These are phyloP conservation scores for Macrophomina tecta DNA, from an alignment of 2,329 filamentous ascomycete species.

Conservation along the genomic window DNA sequence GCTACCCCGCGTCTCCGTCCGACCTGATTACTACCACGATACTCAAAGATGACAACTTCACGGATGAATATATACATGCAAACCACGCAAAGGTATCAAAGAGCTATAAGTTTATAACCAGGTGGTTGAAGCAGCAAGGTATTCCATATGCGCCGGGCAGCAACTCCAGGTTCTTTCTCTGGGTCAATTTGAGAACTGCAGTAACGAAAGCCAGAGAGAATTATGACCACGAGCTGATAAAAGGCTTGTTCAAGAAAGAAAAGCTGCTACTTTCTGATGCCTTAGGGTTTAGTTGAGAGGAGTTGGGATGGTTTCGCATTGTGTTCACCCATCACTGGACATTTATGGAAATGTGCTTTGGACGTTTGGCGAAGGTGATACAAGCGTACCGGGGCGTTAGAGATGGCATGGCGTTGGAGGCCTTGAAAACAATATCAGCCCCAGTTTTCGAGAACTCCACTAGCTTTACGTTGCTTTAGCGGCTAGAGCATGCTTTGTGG, in stretches of 20 bases:
- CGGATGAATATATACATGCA: slow-evolving; percentile 32
- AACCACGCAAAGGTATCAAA: slow-evolving; percentile 33
- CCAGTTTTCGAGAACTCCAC: too few relatives aligned
- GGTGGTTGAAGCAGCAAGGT: slow-evolving; percentile 35
- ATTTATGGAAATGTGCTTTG: slow-evolving; percentile 44
- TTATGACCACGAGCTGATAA: slow-evolving; percentile 40
- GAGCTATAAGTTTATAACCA: slow-evolving; percentile 30
- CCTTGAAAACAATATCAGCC: too few relatives aligned
- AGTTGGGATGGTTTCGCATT: slow-evolving; percentile 52
- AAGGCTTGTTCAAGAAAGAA: slow-evolving; percentile 44
- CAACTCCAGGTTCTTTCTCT: slow-evolving; percentile 56
- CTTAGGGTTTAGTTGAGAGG: slow-evolving; percentile 44
- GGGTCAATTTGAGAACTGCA: slow-evolving; percentile 44
- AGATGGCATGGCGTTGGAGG: too few relatives aligned
- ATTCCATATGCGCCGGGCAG: slow-evolving; percentile 47
- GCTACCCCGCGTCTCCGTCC: slow-evolving; percentile 35
- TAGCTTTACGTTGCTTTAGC: too few relatives aligned
- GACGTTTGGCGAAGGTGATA: slow-evolving; percentile 34
- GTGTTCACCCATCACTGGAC: slow-evolving; percentile 46
- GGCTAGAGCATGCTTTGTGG: too few relatives aligned
- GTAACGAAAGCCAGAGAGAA: background rate
- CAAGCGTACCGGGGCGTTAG: too few relatives aligned
- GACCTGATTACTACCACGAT: slow-evolving; percentile 39
- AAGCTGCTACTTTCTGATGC: slow-evolving; percentile 46
- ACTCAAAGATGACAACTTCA: slow-evolving; percentile 40